Evolutionary conservation across 495 filamentous ascomycete species (phyloP), one percentile per base, ranked within the genome.

Genomic region (Sphaerosporella brunnea): DNA sequence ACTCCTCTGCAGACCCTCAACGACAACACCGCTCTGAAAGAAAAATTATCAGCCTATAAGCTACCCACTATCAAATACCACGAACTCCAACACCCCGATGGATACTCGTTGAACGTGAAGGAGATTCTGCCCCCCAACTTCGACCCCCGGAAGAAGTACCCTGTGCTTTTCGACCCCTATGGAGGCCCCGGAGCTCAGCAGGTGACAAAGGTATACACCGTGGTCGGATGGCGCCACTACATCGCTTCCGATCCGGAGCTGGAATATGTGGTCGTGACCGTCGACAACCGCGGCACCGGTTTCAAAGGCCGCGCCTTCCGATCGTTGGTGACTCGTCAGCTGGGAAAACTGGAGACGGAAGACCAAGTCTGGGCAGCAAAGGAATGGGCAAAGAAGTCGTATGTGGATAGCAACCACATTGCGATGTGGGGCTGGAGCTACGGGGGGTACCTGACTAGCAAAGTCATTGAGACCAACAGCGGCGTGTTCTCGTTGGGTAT

Each of bases 351-450:
- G 20, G 73, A 77, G 47, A 68, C 73, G 13, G 51, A 57, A 3
- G 73, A 77, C 52, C 73, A 77, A 53, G 65, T 75, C 47, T 74
- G 68, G 66, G 71, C 70, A 0, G 73, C 72, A 0, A 60, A 65
- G 39, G 53, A 66, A 50, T 63, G 69, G 7, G 60, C 62, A n/a
- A 59, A 56, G 26, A 59, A 59, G 35, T 9, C 52, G 0, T 74
- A 66, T 47, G 65, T 78, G 37, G 70, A 78, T 49, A 50, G 53
- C 13, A 54, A 61, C 35, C 61, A 69, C 26, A 72, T 79, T 21
- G 70, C 63, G 1, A 72, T 78, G 38, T 75, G 69, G 64, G 75
- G 75, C 0, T 76, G 70, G 73, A 69, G 64, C 10, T 77, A 66
- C 45, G 75, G 74, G 3, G 75, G 74, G 1, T 79, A 74, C 55